Base-by-base conservation (phyloP, 352 stramenopile species). In the Globisporangium takayamanum region DNA sequence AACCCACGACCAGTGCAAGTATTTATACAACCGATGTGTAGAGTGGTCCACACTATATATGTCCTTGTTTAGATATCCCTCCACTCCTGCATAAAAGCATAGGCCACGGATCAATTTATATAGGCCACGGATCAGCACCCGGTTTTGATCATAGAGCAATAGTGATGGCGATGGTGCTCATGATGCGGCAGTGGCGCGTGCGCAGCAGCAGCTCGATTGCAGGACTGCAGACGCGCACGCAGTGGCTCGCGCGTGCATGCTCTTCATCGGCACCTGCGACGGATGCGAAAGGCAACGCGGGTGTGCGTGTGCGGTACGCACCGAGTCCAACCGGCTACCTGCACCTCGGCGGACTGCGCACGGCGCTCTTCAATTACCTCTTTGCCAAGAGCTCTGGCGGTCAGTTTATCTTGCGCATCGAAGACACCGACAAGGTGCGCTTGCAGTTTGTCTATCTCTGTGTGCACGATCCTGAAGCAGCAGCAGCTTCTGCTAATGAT, bases 301-400 rank as follows among this genome's bases (percentile, higher is more conserved):
- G 39, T 5, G 80, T 94, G 14, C 86, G 86, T 41, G 82, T 93
- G 45, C 82, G 91, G 26, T 97, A 95, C 55, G 91, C 91, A 30
- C 91, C 91, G 37, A 96, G 85, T 52, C 91, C 91, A 12, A 97
- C 91, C 18, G 91, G 91, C 3, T 91, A 89, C 47, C 57, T 97
- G 62, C 91, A 97, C 64, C 67, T 97, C 26, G 91, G 91, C 26
- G 91, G 91, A 0, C 70, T 97, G 53, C 85, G 91, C 60, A 97
- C 90, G 41, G 91, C 91, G 53, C 72, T 97, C 30, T 97, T 97
- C 69, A 97, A 97, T 63, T 97, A 94, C 69, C 67, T 97, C 42
- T 95, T 97, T 47, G 91, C 91, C 25, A 91, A 91, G 57, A 89
- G 75, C 59, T 63, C 74, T 16, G 79, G 80, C 22, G 91, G 91